A percentile compares a stretch with the other conserved stretches of the same genome.
phyloP scores from a whole-genome alignment of 257 asterid genomes.

The Ehretia macrophylla region DNA sequence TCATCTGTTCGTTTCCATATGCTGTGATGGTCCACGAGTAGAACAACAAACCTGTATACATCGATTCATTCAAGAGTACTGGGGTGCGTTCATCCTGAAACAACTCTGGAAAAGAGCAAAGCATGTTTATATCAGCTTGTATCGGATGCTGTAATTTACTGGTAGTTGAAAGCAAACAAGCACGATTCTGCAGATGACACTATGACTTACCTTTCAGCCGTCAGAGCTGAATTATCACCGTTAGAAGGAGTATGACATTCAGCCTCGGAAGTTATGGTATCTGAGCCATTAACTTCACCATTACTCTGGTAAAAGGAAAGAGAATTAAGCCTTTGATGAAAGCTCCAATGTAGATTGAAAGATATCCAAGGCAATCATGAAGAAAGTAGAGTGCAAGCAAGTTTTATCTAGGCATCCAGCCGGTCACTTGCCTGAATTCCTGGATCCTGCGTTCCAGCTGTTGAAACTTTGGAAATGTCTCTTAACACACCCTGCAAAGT shows the following conservation, averaged over 20 bases:
- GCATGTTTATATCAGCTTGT: neutral
- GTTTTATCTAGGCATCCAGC: constrained; percentile 26
- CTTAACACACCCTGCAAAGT: constrained; percentile 72
- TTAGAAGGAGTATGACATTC: constrained; percentile 36
- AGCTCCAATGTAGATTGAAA: neutral
- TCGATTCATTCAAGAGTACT: too few species aligned
- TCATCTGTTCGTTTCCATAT: too few species aligned
- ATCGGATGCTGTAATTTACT: neutral
- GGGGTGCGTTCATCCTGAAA: neutral
- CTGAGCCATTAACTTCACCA: constrained; percentile 46
- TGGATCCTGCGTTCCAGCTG: constrained; percentile 47
- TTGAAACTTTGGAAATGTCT: constrained; percentile 71
- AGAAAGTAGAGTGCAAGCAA: neutral
- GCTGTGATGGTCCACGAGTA: too few species aligned
- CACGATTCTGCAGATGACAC: too few species aligned
- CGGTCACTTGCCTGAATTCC: constrained; percentile 46
- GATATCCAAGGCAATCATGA: neutral
- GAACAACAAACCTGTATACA: too few species aligned
- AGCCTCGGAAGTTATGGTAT: constrained; percentile 32
- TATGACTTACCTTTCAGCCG: constrained; percentile 14
- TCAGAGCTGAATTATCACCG: constrained; percentile 34
- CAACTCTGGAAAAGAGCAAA: neutral
- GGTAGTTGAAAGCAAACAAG: too few species aligned
- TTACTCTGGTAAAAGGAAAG: constrained; percentile 34
- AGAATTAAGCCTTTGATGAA: neutral